phyloP scores from a whole-genome alignment of 2,329 filamentous ascomycete genomes.

The Aspergillus brasiliensis region DNA sequence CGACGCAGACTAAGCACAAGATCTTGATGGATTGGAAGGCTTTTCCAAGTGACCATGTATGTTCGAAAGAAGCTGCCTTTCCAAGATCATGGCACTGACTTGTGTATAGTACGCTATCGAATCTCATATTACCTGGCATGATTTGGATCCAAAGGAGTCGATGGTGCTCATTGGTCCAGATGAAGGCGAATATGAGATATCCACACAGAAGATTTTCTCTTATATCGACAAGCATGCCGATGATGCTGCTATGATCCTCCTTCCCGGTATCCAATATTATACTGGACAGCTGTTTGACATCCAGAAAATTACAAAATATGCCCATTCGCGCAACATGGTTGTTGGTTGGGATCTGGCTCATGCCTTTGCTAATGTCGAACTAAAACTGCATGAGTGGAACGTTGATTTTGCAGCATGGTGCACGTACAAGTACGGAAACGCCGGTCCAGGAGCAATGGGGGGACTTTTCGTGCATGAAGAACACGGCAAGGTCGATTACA shows the following conservation, averaged over 20 bases:
- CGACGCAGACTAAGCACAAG: constrained; percentile 66
- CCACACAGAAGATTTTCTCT: constrained; percentile 69
- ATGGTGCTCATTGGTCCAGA: constrained; percentile 74
- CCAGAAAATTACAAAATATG: constrained; percentile 71
- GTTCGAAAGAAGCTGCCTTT: constrained; percentile 23
- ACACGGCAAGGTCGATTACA: constrained; percentile 57
- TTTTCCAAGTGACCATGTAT: constrained; percentile 80
- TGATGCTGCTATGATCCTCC: constrained; percentile 71
- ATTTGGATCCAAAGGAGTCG: constrained; percentile 63
- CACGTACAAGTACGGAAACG: constrained; percentile 91
- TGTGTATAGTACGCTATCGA: constrained; percentile 71
- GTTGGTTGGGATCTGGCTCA: constrained; percentile 88
- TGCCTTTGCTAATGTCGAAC: constrained; percentile 76
- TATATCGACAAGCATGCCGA: constrained; percentile 73
- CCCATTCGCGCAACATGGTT: constrained; percentile 66
- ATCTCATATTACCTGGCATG: constrained; percentile 74
- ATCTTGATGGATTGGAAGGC: constrained; percentile 84
- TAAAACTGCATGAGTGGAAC: constrained; percentile 80
- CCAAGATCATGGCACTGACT: constrained; percentile 18
- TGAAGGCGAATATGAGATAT: constrained; percentile 59
- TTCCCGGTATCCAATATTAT: constrained; percentile 90
- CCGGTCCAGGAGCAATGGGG: constrained; percentile 76
- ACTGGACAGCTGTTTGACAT: constrained; percentile 87
- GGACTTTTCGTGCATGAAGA: constrained; percentile 77
- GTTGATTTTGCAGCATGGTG: constrained; percentile 92